Evolutionary conservation across 306 rosid genomes (phyloP), one percentile per base, ranked within the genome.

Genomic region (Gastrolobium villosum): DNA sequence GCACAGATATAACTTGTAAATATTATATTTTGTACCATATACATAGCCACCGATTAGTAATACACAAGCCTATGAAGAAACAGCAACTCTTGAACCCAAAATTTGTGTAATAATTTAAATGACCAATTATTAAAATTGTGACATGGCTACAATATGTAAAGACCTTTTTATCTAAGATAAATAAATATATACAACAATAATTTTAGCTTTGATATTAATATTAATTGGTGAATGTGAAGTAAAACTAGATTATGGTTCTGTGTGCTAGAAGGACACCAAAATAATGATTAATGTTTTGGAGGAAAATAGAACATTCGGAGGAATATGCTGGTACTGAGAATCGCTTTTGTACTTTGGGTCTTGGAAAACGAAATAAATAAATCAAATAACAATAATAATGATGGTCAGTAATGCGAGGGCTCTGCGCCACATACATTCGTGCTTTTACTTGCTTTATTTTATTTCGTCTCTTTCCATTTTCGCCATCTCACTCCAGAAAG

Each of bases 361-460:
- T 55, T 52, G 14, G 36, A 50, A 65, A 78, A 8, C 35, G 39
- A 64, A 54, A 55, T 64, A n/a, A 35, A 63, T 3, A 83, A 64
- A 44, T 40, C 0, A 2, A 48, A 45, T n/a, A 30, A 15, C 3
- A 67, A 55, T 13, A 32, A 59, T 57, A 11, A 63, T 35, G 79
- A 34, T 76, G 75, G 77, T 35, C 11, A 70, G 59, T 26, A 48
- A 60, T 65, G 85, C 90, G 78, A 85, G 55, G 79, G 65, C 98
- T 65, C 67, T 75, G 88, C 92, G 92, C 96, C 94, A 88, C 94
- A 86, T 91, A 87, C 86, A 77, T 34, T 10, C 0, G 2, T 65
- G 35, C 5, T 64, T 79, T 79, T 40, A 3, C 0, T 64, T 32
- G 7, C 63, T 1, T 9, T 36, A 7, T 6, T 5, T 46, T 63